These are phyloP conservation scores for Leucaena leucocephala DNA, from an alignment of 306 rosid genomes.

Conservation along the genomic window DNA sequence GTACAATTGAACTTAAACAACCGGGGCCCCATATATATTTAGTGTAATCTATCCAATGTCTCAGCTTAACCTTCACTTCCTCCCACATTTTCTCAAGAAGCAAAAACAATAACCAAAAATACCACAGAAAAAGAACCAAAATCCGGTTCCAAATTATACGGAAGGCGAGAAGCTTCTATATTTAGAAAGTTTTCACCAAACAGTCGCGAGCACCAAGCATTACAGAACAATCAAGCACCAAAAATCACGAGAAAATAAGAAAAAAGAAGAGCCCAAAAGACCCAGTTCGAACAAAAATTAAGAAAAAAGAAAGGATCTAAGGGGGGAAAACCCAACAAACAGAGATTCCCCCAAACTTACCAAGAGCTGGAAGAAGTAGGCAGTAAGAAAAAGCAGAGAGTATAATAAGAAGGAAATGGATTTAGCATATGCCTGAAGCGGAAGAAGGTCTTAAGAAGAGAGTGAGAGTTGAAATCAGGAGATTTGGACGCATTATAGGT, in stretches of 20 bases:
- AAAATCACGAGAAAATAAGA: background rate
- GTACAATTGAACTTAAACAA: background rate
- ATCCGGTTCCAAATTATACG: conserved; percentile 3
- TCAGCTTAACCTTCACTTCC: conserved; percentile 1
- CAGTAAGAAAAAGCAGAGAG: background rate
- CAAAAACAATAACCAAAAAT: conserved; percentile 3
- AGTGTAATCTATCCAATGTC: conserved; percentile 5
- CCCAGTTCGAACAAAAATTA: conserved; percentile 2
- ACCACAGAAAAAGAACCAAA: background rate
- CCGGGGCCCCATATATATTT: background rate
- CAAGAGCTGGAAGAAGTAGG: background rate
- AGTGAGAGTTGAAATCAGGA: conserved; percentile 24
- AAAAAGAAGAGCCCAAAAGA: background rate
- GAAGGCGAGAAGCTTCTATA: background rate
- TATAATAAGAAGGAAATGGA: background rate
- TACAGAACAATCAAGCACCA: background rate
- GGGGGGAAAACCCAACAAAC: background rate
- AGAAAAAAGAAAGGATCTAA: conserved; percentile 32
- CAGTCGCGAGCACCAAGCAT: background rate
- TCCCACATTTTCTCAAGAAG: conserved; percentile 17
- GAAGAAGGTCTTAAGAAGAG: background rate
- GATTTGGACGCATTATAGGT: conserved; percentile 26
- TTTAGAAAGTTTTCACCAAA: background rate
- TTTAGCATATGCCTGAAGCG: conserved; percentile 15
- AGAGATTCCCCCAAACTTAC: background rate